phyloP scores from a whole-genome alignment of 179 eudicot genomes.

The Beta lomatogona region DNA sequence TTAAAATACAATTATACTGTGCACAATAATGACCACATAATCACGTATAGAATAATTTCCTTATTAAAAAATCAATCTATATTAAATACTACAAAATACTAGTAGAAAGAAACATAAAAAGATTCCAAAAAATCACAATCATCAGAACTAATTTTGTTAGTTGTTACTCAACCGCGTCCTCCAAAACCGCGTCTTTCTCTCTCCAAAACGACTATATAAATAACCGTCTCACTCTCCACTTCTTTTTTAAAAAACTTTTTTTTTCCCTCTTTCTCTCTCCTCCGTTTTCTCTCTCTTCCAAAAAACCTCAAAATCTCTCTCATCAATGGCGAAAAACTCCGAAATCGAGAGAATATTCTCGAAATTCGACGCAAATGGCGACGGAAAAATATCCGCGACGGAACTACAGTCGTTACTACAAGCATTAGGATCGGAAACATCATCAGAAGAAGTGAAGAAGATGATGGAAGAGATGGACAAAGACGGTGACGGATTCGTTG shows the following conservation, averaged over 20 bases:
- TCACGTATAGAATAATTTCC: neutral
- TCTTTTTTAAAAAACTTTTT: neutral
- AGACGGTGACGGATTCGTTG: slow-evolving; percentile 51
- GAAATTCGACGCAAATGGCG: slow-evolving; percentile 48
- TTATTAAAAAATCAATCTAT: neutral
- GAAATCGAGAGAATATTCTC: slow-evolving; percentile 36
- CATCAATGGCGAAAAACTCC: slow-evolving; percentile 27
- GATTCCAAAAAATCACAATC: neutral
- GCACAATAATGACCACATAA: too few species aligned
- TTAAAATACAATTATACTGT: too few species aligned
- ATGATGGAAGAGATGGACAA: slow-evolving; percentile 55
- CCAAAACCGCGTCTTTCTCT: slow-evolving; percentile 30
- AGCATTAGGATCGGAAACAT: slow-evolving; percentile 41
- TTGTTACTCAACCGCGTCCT: slow-evolving; percentile 31
- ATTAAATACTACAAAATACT: neutral
- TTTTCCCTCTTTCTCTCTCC: slow-evolving; percentile 4
- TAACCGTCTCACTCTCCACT: neutral
- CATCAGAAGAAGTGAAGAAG: slow-evolving; percentile 32
- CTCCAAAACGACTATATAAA: neutral
- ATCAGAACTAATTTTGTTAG: slow-evolving; percentile 5
- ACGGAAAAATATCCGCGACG: slow-evolving; percentile 40
- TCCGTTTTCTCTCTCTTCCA: slow-evolving; percentile 3
- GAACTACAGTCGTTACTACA: slow-evolving; percentile 33
- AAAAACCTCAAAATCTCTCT: neutral
- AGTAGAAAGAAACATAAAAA: neutral